phyloP scores from a whole-genome alignment of 768 basidiomycete genomes.

The Naganishia vishniacii region DNA sequence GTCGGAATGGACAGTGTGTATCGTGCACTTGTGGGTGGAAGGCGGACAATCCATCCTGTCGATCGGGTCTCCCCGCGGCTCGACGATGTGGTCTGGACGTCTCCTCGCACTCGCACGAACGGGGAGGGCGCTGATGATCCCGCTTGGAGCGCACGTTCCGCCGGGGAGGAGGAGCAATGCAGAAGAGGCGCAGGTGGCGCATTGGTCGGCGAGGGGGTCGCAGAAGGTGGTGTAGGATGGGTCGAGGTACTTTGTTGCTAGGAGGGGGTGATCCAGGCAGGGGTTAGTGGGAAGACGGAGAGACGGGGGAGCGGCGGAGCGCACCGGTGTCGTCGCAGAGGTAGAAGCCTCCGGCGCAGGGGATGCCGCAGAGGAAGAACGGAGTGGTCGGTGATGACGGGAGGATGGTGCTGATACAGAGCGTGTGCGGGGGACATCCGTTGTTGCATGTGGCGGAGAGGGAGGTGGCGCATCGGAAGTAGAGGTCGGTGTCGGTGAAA shows the following conservation, averaged over 20 bases:
- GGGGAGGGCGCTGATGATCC: conserved; percentile 1
- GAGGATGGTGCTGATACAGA: neutral
- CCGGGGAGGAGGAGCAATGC: neutral
- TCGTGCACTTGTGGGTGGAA: neutral
- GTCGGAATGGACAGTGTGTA: neutral
- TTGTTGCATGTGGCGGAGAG: conserved; percentile 1
- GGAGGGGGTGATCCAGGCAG: too few species aligned
- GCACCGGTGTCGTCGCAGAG: conserved; percentile 7
- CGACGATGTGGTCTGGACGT: neutral
- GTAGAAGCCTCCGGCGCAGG: conserved; percentile 16
- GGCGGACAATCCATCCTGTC: neutral
- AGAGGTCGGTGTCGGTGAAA: conserved; percentile 5
- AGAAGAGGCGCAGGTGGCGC: neutral
- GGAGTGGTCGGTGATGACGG: neutral
- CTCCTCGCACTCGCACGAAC: conserved; percentile 7
- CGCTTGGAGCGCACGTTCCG: neutral
- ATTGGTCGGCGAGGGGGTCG: conserved; percentile 15
- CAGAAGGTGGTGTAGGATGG: conserved; percentile 7
- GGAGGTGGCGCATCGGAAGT: neutral
- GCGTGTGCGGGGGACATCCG: neutral
- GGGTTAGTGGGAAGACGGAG: too few species aligned
- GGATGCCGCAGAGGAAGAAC: conserved; percentile 14
- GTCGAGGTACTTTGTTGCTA: conserved; percentile 12
- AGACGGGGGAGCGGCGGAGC: too few species aligned
- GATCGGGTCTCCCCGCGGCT: neutral